Evolutionary conservation across 768 basidiomycete species (phyloP).

Genomic region (Hericium erinaceus): DNA sequence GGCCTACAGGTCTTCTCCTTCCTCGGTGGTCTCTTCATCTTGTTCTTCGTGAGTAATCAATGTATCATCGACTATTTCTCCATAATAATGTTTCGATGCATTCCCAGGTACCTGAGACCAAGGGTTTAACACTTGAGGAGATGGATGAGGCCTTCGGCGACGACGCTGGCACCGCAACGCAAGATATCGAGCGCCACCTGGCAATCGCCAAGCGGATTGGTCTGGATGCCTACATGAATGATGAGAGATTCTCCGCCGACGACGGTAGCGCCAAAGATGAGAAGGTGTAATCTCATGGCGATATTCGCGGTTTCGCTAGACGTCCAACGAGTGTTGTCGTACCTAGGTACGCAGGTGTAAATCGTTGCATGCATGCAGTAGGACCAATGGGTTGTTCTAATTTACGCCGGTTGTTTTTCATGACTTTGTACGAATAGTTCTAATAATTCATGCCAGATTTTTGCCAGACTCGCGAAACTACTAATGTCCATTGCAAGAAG

Average conservation of each 20-base stretch:
- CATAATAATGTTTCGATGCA: neutral
- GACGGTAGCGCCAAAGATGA: neutral
- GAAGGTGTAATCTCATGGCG: neutral
- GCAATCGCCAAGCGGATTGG: conserved; percentile 58
- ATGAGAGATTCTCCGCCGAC: conserved; percentile 7
- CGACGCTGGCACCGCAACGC: conserved; percentile 38
- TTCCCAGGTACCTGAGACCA: conserved; percentile 58
- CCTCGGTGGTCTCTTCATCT: conserved; percentile 56
- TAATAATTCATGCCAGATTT: neutral
- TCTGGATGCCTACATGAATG: conserved; percentile 29
- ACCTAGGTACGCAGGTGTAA: neutral
- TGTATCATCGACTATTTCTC: neutral
- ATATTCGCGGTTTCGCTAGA: neutral
- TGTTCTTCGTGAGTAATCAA: conserved; percentile 43
- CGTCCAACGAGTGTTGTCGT: neutral
- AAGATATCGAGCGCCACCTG: conserved; percentile 41
- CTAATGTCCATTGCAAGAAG: too few species aligned
- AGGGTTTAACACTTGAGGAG: conserved; percentile 65
- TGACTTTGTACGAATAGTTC: neutral
- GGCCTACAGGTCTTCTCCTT: conserved; percentile 48
- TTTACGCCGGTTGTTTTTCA: neutral
- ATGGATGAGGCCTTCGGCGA: conserved; percentile 74
- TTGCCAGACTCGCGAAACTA: too few species aligned
- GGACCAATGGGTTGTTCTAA: neutral
- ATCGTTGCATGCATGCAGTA: too few species aligned